Conservation (phyloP, 129 eudicot species). For the Apium graveolens region DNA sequence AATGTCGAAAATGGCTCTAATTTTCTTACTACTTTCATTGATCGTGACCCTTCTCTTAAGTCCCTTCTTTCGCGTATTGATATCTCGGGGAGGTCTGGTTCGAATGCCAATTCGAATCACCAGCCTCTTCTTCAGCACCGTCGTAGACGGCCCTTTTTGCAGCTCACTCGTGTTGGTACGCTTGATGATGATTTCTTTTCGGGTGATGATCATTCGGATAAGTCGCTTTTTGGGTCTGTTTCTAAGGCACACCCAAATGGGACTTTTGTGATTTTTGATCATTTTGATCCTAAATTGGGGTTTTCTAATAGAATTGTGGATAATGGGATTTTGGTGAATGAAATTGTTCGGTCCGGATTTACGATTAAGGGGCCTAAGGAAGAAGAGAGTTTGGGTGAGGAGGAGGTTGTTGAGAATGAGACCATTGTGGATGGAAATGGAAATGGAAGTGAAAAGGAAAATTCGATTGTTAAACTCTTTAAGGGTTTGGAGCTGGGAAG, state of each 20-base stretch:
- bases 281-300: slow-evolving; percentile 32
- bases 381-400: background rate
- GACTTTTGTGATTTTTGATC: slow-evolving; percentile 24
- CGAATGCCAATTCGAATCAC: slow-evolving; percentile 12
- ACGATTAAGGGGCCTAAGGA: slow-evolving; percentile 30
- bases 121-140: slow-evolving; percentile 25
- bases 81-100: slow-evolving; percentile 28
- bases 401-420: background rate
- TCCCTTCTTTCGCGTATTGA: slow-evolving; percentile 77
- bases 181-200: slow-evolving; percentile 88
- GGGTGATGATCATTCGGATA: slow-evolving; percentile 60
- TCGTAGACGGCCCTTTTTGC: slow-evolving; percentile 72
- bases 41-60: slow-evolving; percentile 67
- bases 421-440: slow-evolving; percentile 19
- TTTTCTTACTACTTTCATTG: slow-evolving; percentile 75
- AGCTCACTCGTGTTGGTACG: slow-evolving; percentile 93
- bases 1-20: slow-evolving; percentile 68
- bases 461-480: slow-evolving; percentile 37
- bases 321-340: slow-evolving; percentile 41
- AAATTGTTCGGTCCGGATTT: slow-evolving; percentile 33
- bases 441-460: slow-evolving; percentile 7
- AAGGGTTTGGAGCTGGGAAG: slow-evolving; percentile 65
- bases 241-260: slow-evolving; percentile 26
- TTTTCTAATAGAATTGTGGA: slow-evolving; percentile 37
- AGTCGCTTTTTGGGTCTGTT: slow-evolving; percentile 44